Base-by-base conservation (phyloP, 306 rosid species). In the Citrullus mucosospermus region DNA sequence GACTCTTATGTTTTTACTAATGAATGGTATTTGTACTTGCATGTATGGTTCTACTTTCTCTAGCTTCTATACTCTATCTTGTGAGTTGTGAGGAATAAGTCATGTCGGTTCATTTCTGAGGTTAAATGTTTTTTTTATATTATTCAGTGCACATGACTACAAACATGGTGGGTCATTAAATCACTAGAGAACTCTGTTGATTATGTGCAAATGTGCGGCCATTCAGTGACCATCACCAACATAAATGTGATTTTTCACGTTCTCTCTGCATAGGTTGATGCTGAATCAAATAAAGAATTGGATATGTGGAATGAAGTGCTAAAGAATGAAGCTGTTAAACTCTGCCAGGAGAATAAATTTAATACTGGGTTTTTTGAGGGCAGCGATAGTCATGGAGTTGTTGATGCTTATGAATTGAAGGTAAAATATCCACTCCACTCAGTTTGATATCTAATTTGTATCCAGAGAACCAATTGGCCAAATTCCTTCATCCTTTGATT, bases 291-390 rank as follows among this genome's bases (percentile, higher is more conserved):
- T 78, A 95, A 90, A 85, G 99, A 95, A 81, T 80, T 95, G 89
- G 99, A 95, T 77, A 95, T 87, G 84, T 95, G 99, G 99, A 92
- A 90, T 86, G 99, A 95, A 90, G 86, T 90, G 96, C 90, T 95
- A 66, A 92, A 89, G 88, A 92, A 83, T 78, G 99, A 95, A 18
- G 96, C 88, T 13, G 76, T 95, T 80, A 95, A 85, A 82, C 88
- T 95, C 48, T 92, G 99, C 85, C 97, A 90, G 75, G 97, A 92
- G 78, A 95, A 95, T 86, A 91, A 91, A 80, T 95, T 95, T 81
- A 89, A 89, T 82, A 76, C 96, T 60, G 99, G 99, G 79, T 95
- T 90, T 83, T 95, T 95, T 2, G 99, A 95, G 93, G 89, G 99
- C 44, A 87, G 93, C 80, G 99, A 95, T 78, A 90, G 89, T 80